Conservation (phyloP, 2,329 filamentous ascomycete genomes). For the Fusarium lyarnte region DNA sequence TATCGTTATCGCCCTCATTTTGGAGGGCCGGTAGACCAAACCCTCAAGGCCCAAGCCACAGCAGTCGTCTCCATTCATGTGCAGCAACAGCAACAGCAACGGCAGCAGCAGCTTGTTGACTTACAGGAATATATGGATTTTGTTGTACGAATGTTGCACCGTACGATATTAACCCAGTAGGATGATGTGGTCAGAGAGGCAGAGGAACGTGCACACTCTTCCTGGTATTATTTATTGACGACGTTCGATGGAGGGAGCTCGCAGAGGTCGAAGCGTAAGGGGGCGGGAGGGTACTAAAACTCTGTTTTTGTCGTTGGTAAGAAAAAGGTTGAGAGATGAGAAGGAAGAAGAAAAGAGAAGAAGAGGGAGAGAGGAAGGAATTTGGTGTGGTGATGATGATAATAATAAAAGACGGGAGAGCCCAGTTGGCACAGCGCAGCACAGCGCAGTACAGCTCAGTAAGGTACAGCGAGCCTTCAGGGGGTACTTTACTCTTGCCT, state of each 20-base stretch:
- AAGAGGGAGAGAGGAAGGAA: constrained; percentile 14
- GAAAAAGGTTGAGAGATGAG: constrained; percentile 27
- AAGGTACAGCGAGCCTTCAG: not conserved
- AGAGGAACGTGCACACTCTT: constrained; percentile 42
- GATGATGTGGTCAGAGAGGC: constrained; percentile 41
- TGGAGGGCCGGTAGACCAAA: constrained; percentile 10
- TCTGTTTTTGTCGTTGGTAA: constrained; percentile 13
- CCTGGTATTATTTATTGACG: constrained; percentile 29
- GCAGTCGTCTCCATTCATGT: constrained; percentile 31
- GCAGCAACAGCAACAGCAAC: constrained; percentile 22
- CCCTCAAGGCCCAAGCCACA: constrained; percentile 28
- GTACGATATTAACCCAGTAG: constrained; percentile 43
- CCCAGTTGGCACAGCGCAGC: not conserved
- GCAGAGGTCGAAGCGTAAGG: constrained; percentile 23
- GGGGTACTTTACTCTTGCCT: constrained; percentile 25
- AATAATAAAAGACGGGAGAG: constrained; percentile 31
- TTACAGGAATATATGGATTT: constrained; percentile 37
- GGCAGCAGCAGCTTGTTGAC: constrained; percentile 28
- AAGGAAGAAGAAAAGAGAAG: constrained; percentile 16
- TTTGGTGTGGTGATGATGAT: constrained; percentile 39
- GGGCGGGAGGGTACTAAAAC: constrained; percentile 15
- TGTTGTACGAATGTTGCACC: constrained; percentile 43
- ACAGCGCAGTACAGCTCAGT: not conserved
- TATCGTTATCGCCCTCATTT: constrained; percentile 14
- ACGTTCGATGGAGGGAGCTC: constrained; percentile 32